Evolutionary conservation across 257 asterid species (phyloP), one percentile per base, ranked within the genome.

Genomic region (Capsicum rhomboideum): DNA sequence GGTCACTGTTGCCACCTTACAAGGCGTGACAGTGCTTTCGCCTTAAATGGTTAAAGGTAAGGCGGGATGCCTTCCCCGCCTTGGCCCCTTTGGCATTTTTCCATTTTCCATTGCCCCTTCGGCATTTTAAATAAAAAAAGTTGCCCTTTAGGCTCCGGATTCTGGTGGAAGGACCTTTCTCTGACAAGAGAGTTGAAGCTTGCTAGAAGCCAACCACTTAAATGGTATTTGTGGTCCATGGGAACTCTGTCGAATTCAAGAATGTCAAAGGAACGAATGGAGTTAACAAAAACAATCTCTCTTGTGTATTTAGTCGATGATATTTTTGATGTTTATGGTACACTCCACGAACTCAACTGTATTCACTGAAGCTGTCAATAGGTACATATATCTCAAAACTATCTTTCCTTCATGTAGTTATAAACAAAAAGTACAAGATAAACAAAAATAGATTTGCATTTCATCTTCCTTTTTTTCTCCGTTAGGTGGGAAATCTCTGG

Each of bases 141-240:
- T n/a, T n/a, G n/a, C n/a, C n/a, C n/a, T n/a, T n/a, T n/a, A n/a
- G n/a, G n/a, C n/a, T n/a, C n/a, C n/a, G n/a, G n/a, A n/a, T n/a
- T n/a, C n/a, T n/a, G 37, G 92, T 87, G 96, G 96, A 79, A 83
- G 3, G 86, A 79, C 18, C 79, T 91, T 28, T 86, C 89, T 2
- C 52, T 88, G 17, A 29, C 71, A 0, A 20, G 31, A 64, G 91
- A 90, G 9, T 82, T 90, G 52, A 84, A 88, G 87, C 85, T 82
- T 6, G 88, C 75, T 6, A 87, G 90, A 83, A 86, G 83, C 50
- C 86, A 89, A 28, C 87, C 92, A 8, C 0, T 84, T 34, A 87
- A 86, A 80, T 89, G 92, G 92, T 89, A 87, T 29, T 77, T 86
- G 16, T 87, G 89, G 85, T 87, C 92, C 26, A 80, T 89, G 89